A percentile compares a stretch with the other conserved stretches of the same genome.
Conservation (phyloP, 2,329 filamentous ascomycete species). For the Knoxdaviesia capensis region DNA sequence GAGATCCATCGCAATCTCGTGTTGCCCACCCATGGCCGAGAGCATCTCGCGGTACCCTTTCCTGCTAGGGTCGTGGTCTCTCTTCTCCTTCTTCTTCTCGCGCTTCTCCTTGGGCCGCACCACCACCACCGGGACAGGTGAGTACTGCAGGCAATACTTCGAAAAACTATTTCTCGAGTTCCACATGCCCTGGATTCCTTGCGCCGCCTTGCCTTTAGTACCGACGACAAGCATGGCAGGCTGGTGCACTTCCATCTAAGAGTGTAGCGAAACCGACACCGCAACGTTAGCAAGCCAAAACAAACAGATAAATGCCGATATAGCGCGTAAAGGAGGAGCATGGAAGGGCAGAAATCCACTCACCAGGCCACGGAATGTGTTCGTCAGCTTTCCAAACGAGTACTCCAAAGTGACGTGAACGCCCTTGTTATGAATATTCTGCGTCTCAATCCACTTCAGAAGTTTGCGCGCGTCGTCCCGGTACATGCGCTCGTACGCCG, state of each 20-base stretch:
- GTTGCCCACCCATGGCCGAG: conserved; percentile 35
- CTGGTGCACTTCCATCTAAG: conserved; percentile 74
- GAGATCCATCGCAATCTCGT: conserved; percentile 35
- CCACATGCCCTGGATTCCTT: conserved; percentile 69
- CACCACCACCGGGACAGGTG: conserved; percentile 80
- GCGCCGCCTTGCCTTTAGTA: conserved; percentile 65
- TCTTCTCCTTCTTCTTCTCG: conserved; percentile 75
- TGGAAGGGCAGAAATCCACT: conserved; percentile 11
- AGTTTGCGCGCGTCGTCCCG: conserved; percentile 54
- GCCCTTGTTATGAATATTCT: conserved; percentile 61
- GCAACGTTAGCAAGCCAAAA: conserved; percentile 2
- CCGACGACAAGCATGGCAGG: conserved; percentile 83
- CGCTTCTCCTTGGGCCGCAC: conserved; percentile 75
- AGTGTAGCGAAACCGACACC: not conserved
- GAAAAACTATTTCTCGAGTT: conserved; percentile 66
- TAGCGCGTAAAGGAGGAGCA: not conserved
- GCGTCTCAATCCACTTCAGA: conserved; percentile 56
- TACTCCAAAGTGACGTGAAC: conserved; percentile 77
- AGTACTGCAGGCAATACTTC: conserved; percentile 88
- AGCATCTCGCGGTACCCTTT: conserved; percentile 64
- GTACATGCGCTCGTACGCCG: conserved; percentile 48
- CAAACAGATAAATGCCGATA: not conserved
- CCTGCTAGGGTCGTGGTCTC: conserved; percentile 53
- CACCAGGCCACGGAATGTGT: conserved; percentile 80
- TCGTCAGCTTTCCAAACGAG: conserved; percentile 72